Evolutionary conservation across 2,329 filamentous ascomycete genomes (phyloP), one percentile per base, ranked within the genome.

Genomic region (Mycosphaerelloides madeirae): DNA sequence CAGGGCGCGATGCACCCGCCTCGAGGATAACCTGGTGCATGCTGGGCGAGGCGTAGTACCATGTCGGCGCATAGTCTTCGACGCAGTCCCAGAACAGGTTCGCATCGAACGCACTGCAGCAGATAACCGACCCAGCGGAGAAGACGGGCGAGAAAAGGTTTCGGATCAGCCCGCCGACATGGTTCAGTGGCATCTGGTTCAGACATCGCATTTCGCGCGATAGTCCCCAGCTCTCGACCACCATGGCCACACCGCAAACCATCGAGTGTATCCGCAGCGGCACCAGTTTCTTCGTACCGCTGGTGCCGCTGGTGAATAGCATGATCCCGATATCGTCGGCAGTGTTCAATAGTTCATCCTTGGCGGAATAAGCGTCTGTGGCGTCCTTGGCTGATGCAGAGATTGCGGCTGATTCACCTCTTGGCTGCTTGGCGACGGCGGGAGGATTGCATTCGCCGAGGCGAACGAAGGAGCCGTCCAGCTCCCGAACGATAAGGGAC

Each of bases 111-210:
- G 69, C 72, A 11, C 70, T 59, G 48, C 76, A 79, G 58, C 76
- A 78, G 18, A 79, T 73, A 1, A 73, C 73, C 0, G 74, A 73
- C 2, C 76, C 76, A 3, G 73, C 74, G 0, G 76, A 74, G 43
- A 79, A 69, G 12, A 79, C 63, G 0, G 76, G 75, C 1, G 76
- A 73, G 54, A 79, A 75, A 3, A 79, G 67, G 55, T 78, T 79
- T 29, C 76, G 65, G 22, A 79, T 65, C 6, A 79, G 63, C 11
- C 76, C 76, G 33, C 76, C 76, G 31, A 55, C 49, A 58, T 79
- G 76, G 57, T 78, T 76, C 5, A 80, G 61, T 0, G 77, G 76
- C 76, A 80, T 80, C 72, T 79, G 78, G 54, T 80, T 79, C 18
- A 79, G 57, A 55, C 76, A 80, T 0, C 71, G 66, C 52, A 79